phyloP scores from a whole-genome alignment of 129 eudicot genomes.

The Chrysanthemum seticuspe region DNA sequence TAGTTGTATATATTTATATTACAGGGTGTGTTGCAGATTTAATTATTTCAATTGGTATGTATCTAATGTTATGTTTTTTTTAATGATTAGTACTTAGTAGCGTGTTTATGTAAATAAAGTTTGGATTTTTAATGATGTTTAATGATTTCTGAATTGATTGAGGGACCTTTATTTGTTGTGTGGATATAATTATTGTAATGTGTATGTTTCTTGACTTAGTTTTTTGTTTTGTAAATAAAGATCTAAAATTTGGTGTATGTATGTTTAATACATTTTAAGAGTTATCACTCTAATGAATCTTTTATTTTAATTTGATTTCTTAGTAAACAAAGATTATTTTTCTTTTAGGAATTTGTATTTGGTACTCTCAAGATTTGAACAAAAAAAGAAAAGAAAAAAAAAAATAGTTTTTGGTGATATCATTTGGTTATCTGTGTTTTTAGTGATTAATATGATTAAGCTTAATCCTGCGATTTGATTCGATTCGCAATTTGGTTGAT shows the following conservation, averaged over 20 bases:
- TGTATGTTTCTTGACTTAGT: neutral
- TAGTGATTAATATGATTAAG: neutral
- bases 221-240: neutral
- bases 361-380: neutral
- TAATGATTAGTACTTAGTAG: neutral
- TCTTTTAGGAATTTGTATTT: no score
- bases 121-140: neutral
- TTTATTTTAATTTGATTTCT: no score
- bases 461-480: conserved; percentile 11
- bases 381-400: neutral
- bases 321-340: no score
- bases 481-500: conserved; percentile 15
- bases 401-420: neutral
- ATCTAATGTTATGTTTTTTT: neutral
- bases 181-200: neutral
- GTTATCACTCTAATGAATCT: no score
- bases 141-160: neutral
- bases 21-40: conserved; percentile 21
- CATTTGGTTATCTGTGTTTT: neutral
- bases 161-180: neutral
- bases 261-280: no score
- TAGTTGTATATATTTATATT: conserved; percentile 13
- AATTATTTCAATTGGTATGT: conserved; percentile 27
- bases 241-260: neutral
- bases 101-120: conserved; percentile 12